These are phyloP conservation scores for Aspergillus ustus DNA, from an alignment of 2,329 filamentous ascomycete species.

Conservation along the genomic window DNA sequence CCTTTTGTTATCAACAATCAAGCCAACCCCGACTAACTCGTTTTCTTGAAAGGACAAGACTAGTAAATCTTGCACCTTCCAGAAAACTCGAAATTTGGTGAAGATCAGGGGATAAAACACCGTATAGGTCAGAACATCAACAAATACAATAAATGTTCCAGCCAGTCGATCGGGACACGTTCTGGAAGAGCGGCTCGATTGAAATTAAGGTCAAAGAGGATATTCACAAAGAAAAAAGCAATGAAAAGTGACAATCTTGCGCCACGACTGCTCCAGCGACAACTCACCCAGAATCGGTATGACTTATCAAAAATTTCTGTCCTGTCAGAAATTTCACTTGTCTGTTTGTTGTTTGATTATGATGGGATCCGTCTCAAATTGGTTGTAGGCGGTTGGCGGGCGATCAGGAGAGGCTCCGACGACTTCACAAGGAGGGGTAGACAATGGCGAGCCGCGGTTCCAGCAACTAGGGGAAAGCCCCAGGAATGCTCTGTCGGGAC, in stretches of 20 bases:
- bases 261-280: constrained; percentile 11
- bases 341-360: not conserved
- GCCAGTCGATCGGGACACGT: constrained; percentile 10
- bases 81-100: constrained; percentile 9
- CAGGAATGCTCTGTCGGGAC: not conserved
- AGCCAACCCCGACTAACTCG: constrained; percentile 8
- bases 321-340: not conserved
- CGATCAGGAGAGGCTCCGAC: constrained; percentile 6
- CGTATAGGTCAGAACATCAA: not conserved
- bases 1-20: constrained; percentile 10
- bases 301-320: not conserved
- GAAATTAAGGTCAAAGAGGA: constrained; percentile 5
- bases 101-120: constrained; percentile 7
- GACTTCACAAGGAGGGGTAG: constrained; percentile 10
- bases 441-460: constrained; percentile 4
- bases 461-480: not conserved
- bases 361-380: not conserved
- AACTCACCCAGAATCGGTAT: constrained; percentile 11
- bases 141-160: constrained; percentile 1
- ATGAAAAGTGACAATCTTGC: not conserved
- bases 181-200: constrained; percentile 6
- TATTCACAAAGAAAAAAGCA: constrained; percentile 11
- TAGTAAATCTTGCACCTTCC: constrained; percentile 8
- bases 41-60: constrained; percentile 10
- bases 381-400: not conserved